phyloP scores from a whole-genome alignment of 176 grass and related monocot species.

The Avena sativa region DNA sequence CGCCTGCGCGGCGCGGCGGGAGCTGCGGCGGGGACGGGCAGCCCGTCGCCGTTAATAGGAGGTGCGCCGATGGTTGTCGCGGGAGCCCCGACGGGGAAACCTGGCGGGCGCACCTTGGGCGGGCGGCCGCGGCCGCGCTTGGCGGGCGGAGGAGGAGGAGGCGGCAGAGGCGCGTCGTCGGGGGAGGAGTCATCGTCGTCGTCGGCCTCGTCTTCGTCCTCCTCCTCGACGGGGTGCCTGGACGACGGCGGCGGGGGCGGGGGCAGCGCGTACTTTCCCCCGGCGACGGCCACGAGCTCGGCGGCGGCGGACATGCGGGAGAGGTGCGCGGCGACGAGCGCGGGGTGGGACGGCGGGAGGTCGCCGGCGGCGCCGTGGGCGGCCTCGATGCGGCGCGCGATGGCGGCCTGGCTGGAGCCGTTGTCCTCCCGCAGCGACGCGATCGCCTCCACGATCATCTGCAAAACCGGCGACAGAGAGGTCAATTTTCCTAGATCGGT shows the following conservation, averaged over 20 bases:
- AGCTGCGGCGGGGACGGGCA: background rate
- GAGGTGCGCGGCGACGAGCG: slow-evolving; percentile 71
- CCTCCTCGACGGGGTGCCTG: background rate
- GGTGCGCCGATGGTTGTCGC: background rate
- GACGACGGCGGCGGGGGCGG: background rate
- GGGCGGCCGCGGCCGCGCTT: slow-evolving; percentile 77
- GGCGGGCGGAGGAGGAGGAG: background rate
- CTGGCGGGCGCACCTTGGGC: slow-evolving; percentile 54
- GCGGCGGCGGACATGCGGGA: slow-evolving; percentile 62
- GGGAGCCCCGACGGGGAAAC: background rate
- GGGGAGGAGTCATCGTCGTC: slow-evolving; percentile 37
- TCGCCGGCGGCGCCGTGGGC: slow-evolving; percentile 33
- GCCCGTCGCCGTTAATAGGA: background rate
- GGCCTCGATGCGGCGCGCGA: slow-evolving; percentile 65
- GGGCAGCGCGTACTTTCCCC: slow-evolving; percentile 52
- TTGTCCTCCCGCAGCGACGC: slow-evolving; percentile 56
- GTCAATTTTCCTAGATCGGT: slow-evolving; percentile 47
- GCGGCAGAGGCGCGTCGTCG: background rate
- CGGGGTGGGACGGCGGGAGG: slow-evolving; percentile 62
- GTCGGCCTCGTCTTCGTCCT: background rate
- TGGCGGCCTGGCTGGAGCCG: slow-evolving; percentile 70
- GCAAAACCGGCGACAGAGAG: slow-evolving; percentile 28
- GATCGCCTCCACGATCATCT: slow-evolving; percentile 80
- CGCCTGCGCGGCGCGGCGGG: slow-evolving; percentile 47
- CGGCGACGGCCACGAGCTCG: slow-evolving; percentile 60